Conservation (phyloP, 192 early-diverging fungal species). For the Coemansia sp. region DNA sequence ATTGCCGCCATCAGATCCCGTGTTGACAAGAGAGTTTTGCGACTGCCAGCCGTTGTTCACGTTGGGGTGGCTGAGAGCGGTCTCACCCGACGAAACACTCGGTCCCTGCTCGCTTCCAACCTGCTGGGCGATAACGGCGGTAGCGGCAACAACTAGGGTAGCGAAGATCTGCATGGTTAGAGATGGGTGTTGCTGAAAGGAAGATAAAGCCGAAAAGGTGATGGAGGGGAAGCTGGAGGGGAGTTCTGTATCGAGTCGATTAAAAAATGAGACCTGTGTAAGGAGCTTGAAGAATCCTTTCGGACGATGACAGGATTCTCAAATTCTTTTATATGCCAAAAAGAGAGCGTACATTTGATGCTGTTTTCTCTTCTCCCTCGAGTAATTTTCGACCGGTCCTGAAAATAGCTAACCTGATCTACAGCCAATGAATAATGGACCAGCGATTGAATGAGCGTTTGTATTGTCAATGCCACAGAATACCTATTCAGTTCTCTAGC, state of each 20-base stretch:
- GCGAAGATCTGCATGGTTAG: conserved; percentile 50
- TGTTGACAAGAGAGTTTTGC: conserved; percentile 30
- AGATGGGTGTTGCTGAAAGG: background rate
- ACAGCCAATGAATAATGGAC: background rate
- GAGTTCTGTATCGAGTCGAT: background rate
- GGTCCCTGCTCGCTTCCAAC: conserved; percentile 32
- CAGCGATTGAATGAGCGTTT: background rate
- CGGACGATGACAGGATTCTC: background rate
- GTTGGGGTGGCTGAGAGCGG: conserved; percentile 43
- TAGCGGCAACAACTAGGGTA: conserved; percentile 50
- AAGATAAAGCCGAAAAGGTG: background rate
- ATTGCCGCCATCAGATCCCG: conserved; percentile 30
- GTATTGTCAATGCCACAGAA: background rate
- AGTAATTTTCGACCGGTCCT: background rate
- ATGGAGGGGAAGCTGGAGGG: background rate
- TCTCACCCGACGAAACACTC: conserved; percentile 24
- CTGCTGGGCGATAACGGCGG: conserved; percentile 52
- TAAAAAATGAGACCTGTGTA: conserved; percentile 33
- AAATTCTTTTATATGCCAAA: background rate
- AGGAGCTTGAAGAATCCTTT: conserved; percentile 24
- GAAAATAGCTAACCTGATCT: background rate
- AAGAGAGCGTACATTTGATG: background rate
- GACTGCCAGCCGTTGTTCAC: conserved; percentile 48
- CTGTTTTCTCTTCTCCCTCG: background rate
- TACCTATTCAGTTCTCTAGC: background rate